Evolutionary conservation across 768 basidiomycete genomes (phyloP), one percentile per base, ranked within the genome.

Genomic region (Tulasnella sp.): DNA sequence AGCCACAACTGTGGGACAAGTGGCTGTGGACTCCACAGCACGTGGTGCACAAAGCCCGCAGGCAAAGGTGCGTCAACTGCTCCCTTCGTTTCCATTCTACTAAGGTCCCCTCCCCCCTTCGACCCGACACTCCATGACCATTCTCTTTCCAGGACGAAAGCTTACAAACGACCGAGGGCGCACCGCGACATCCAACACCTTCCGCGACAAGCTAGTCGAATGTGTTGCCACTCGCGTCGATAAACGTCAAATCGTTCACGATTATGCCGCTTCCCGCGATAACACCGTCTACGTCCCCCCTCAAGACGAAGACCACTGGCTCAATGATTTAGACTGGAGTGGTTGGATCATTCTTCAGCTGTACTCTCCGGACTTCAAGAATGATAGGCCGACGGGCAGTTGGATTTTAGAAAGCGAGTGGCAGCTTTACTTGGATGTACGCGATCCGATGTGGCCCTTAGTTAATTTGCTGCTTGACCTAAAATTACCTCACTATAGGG

Each of bases 331-430:
- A 14, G 73, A 74, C 73, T 46, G 39, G 39, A 40, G 39, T 74
- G 73, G 73, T 16, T 46, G 44, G 39, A 38, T 74, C 18, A 74
- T 46, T 24, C 73, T 74, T 38, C 38, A 74, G 39, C 44, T 74
- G 73, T 74, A 74, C 38, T 34, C 73, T 40, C 73, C 73, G 31
- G 73, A 74, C 44, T 74, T 74, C 73, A 74, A 40, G 73, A 46
- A 74, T 16, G 38, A 40, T 27, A 40, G 44, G 42, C 73, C 38
- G 12, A 74, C 73, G n/a, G 73, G 73, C 73, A 40, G 44, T 40
- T 40, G 39, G 39, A 38, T 74, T 36, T 42, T 74, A 46, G 27
- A 74, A 14, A 74, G 73, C 38, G 44, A 40, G 38, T 74, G 73
- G 73, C 73, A 74, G 39, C 73, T 74, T 4, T 74, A 74, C 73